phyloP scores from a whole-genome alignment of 2,329 filamentous ascomycete species.

The Microcyclosporella mali region DNA sequence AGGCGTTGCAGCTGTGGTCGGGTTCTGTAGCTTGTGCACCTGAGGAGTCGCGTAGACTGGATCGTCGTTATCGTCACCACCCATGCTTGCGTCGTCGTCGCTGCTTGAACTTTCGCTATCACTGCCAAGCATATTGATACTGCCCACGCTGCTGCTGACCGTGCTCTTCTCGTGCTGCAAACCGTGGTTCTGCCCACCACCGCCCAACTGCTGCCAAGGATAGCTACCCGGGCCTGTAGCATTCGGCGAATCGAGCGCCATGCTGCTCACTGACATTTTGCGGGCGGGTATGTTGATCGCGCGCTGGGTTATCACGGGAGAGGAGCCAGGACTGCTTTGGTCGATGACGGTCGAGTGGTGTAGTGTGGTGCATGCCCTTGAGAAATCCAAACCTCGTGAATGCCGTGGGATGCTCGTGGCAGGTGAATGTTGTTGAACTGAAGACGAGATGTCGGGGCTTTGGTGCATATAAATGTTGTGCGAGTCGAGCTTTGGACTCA shows the following conservation, averaged over 20 bases:
- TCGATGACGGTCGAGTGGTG: constrained; percentile 94
- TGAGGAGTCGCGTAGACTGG: constrained; percentile 79
- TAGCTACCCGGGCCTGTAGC: constrained; percentile 25
- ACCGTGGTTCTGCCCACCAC: constrained; percentile 8
- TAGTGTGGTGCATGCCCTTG: constrained; percentile 83
- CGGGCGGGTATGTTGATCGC: constrained; percentile 52
- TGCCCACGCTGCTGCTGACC: constrained; percentile 75
- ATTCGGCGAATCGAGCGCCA: constrained; percentile 58
- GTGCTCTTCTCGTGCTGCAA: constrained; percentile 56
- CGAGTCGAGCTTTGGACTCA: constrained; percentile 80
- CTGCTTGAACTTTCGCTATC: constrained; percentile 69
- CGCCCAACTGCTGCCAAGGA: constrained; percentile 16
- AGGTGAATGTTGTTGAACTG: constrained; percentile 49
- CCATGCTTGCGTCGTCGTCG: constrained; percentile 48
- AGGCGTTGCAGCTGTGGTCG: constrained; percentile 36
- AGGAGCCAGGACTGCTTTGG: constrained; percentile 80
- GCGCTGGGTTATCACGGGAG: constrained; percentile 72
- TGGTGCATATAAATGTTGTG: constrained; percentile 66
- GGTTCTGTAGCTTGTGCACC: constrained; percentile 52
- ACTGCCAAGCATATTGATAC: constrained; percentile 69
- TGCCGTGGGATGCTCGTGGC: constrained; percentile 82
- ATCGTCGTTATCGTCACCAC: constrained; percentile 51
- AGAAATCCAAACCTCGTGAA: constrained; percentile 87
- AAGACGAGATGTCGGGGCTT: constrained; percentile 2
- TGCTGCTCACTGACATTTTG: constrained; percentile 38